phyloP scores from a whole-genome alignment of 129 eudicot species.

The Chrysanthemum seticuspe region DNA sequence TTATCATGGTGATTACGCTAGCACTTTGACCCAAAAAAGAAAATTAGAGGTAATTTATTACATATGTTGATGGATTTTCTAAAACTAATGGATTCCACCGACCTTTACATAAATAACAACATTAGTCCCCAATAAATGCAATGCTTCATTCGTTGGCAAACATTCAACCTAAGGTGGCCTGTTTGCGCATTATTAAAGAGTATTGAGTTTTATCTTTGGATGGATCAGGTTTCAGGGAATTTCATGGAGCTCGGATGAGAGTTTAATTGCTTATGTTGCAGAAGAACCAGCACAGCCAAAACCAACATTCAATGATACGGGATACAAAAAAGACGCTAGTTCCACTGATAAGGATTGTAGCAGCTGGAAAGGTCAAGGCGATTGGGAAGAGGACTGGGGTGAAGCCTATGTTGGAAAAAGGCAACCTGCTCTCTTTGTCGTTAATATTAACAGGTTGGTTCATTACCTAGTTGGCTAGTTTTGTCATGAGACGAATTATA shows the following conservation, averaged over 20 bases:
- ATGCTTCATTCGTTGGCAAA: too few species aligned
- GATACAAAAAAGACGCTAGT: constrained; percentile 61
- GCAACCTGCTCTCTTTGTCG: constrained; percentile 82
- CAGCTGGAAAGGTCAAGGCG: constrained; percentile 97
- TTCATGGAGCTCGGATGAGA: constrained; percentile 92
- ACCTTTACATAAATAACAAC: too few species aligned
- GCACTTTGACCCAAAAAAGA: too few species aligned
- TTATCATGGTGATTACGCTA: too few species aligned
- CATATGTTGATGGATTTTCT: too few species aligned
- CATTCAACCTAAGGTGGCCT: too few species aligned
- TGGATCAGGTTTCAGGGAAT: constrained; percentile 91
- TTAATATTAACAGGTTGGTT: constrained; percentile 59
- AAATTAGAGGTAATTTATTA: too few species aligned
- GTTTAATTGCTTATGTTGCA: constrained; percentile 85
- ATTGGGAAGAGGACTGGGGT: constrained; percentile 97
- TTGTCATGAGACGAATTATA: constrained; percentile 16
- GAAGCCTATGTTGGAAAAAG: constrained; percentile 86
- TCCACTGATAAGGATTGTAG: constrained; percentile 68
- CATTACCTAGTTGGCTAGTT: constrained; percentile 9
- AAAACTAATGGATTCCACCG: too few species aligned
- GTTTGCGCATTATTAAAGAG: not conserved
- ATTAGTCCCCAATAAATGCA: too few species aligned
- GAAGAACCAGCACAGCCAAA: constrained; percentile 73
- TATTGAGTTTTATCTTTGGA: constrained; percentile 6
- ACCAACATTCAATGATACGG: constrained; percentile 63